Evolutionary conservation across 2,329 filamentous ascomycete species (phyloP), one percentile per base, ranked within the genome.

Genomic region (Juglanconis oblonga): DNA sequence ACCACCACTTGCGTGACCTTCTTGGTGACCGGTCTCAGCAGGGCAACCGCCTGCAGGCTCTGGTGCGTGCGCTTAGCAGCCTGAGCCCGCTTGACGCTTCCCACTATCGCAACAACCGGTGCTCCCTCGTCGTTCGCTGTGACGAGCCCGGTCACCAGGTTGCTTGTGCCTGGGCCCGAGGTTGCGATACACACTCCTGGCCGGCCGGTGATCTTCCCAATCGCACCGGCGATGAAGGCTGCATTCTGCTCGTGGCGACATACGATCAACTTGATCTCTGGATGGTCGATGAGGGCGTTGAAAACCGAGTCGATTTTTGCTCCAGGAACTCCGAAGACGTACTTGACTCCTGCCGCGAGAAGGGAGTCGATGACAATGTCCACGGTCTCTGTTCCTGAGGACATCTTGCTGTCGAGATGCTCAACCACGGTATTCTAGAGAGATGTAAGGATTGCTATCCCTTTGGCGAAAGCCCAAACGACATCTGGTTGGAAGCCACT

Each of bases 231-330:
- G 71, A 81, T 81, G 68, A 81, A 78, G 6, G 77, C 78, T 14
- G 78, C 78, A 65, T 81, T 81, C 59, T 81, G 78, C 65, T 81
- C 78, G 63, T 81, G 78, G 14, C 78, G 72, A 60, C 76, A 79
- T 11, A 81, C 74, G 31, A 81, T 70, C 14, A 81, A 70, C 59
- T 73, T 72, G 68, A 80, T 79, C 61, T 79, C 76, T 1, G 77
- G 74, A 57, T 79, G 77, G 67, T 80, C 78, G 53, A 70, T 60
- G 4, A 80, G 70, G 5, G 71, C 74, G 67, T 80, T 76, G 70
- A 80, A 81, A 48, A 81, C 71, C 44, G 76, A 74, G 68, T 81
- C 78, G 57, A 81, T 75, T 64, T 79, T 78, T 42, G 76, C 76
- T n/a, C 76, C 76, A 1, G 78, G 78, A 8, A 80, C 77, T 9